phyloP scores from a whole-genome alignment of 352 stramenopile genomes.

The Phytophthora parvispora region DNA sequence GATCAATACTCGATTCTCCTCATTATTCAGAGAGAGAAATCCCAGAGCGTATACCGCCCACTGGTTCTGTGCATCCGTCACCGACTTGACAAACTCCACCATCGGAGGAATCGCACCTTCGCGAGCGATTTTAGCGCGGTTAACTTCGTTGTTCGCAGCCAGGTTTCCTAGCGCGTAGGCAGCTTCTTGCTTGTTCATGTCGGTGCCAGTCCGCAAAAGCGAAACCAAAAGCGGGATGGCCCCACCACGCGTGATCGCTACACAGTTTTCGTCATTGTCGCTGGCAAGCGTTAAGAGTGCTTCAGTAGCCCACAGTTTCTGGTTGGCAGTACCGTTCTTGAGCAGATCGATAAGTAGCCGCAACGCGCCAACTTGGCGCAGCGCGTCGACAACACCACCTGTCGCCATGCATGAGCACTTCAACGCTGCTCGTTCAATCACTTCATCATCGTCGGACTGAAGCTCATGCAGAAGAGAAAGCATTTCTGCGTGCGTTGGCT shows the following conservation, averaged over 20 bases:
- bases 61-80: conserved; percentile 31
- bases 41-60: conserved; percentile 26
- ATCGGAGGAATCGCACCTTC: conserved; percentile 23
- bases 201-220: neutral
- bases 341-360: too few species aligned
- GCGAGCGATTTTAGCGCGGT: neutral
- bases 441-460: too few species aligned
- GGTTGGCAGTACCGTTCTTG: too few species aligned
- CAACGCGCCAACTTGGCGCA: too few species aligned
- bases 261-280: neutral
- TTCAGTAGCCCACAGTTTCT: too few species aligned
- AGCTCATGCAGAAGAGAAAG: too few species aligned
- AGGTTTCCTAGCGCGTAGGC: neutral
- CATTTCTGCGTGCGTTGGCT: too few species aligned
- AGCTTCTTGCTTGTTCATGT: neutral
- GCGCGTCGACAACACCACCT: too few species aligned
- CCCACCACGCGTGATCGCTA: neutral
- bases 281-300: too few species aligned
- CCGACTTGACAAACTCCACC: conserved; percentile 19
- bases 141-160: neutral
- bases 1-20: conserved; percentile 18
- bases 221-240: neutral
- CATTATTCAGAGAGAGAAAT: conserved; percentile 14
- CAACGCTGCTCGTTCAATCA: too few species aligned
- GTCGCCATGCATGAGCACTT: too few species aligned